Evolutionary conservation across 2,329 filamentous ascomycete species (phyloP), one percentile per base, ranked within the genome.

Genomic region (Saccharata proteae): DNA sequence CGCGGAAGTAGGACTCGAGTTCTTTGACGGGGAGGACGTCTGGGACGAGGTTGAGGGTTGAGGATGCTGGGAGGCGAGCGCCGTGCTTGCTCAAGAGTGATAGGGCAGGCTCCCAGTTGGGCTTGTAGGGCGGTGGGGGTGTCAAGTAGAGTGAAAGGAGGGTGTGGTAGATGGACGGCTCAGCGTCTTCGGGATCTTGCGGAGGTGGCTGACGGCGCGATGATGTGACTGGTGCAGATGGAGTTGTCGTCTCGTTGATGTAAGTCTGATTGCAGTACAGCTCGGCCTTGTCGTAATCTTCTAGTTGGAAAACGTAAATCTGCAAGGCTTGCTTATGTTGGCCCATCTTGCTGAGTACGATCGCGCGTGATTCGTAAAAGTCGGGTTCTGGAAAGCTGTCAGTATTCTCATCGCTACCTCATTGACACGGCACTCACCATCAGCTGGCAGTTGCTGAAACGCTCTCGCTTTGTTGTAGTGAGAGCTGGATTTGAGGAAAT

Each of bases 261-360:
- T 93, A 80, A 35, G 86, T 71, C 38, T 76, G 77, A 57, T 94
- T 94, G 62, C 90, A 96, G 32, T 41, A 93, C 78, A 93, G 84
- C 69, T 98, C 90, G 18, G 90, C 90, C 57, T 93, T 96, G 9
- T 62, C 64, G 40, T 82, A 88, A 52, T 93, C 79, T 43, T 80
- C 64, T 54, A 98, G 72, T 54, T 88, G 90, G 59, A 94, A 98
- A 16, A 96, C 88, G 52, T 93, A 98, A 31, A 98, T 93, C 51
- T 90, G 80, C n/a, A 98, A 62, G 0, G 90, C 90, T 57, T 96
- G 85, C 50, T 84, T 86, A 59, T 98, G 86, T 45, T 88, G 80
- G 5, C 83, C 84, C 82, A 96, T 93, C 44, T 90, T 92, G 55
- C 83, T 85, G 22, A 96, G 71, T 13, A 96, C 77, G 26, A 96